Base-by-base conservation (phyloP, 768 basidiomycete genomes). In the Leccinum uliginosum region DNA sequence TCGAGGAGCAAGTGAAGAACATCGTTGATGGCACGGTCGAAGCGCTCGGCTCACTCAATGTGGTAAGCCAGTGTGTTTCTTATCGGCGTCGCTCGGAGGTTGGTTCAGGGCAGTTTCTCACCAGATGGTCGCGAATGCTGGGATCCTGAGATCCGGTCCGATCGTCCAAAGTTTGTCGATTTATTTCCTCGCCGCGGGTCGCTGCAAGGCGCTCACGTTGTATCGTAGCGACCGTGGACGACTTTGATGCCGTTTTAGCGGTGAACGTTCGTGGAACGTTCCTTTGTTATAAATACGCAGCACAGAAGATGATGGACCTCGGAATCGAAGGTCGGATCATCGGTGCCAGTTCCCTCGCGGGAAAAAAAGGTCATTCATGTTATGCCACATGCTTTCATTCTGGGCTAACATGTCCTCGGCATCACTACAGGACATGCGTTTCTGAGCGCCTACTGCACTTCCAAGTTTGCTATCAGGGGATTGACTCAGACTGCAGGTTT, bases 401-500 rank as follows among this genome's bases (percentile, higher is more conserved):
- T 9, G 24, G n/a, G 29, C 44, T 50, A 24, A 65, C 49, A 12
- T 32, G 1, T 27, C 12, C 24, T 32, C 21, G 35, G 15, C 50
- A 27, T 40, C n/a, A 4, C 21, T 3, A 19, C 66, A 72, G 79
- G 80, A 23, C 34, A 54, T 6, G n/a, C 58, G 1, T 58, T 64
- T 9, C 9, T 71, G 35, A 53, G 68, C 27, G 59, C 69, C 6
- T 80, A 80, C 56, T 63, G 61, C 43, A 62, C 71, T 0, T 73
- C 73, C 4, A 79, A 80, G 61, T 78, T 78, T 59, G 77, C 76
- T 3, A 50, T 80, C 0, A 67, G 76, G 26, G 76, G 74, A 15
- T 59, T 80, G 26, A 78, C 79, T 1, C 77, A 78, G 51, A 56
- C 62, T 3, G 61, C 68, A 54, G 68, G 68, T 69, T 30, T 12